A percentile compares a stretch with the other conserved stretches of the same genome.
Evolutionary conservation across 2,329 filamentous ascomycete species (phyloP).

Genomic region (Ceratocystis cacaofunesta): DNA sequence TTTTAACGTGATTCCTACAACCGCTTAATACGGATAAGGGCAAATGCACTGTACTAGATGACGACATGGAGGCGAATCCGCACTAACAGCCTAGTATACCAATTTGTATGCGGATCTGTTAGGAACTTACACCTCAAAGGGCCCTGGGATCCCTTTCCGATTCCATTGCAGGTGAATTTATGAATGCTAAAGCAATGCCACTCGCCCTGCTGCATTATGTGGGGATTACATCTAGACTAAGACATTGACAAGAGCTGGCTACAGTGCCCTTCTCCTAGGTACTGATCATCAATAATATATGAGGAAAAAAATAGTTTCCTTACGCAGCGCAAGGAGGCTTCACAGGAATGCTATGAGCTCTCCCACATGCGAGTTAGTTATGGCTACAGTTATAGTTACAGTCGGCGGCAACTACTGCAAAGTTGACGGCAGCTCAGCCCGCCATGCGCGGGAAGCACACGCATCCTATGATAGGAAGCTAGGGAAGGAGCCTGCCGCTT

Average conservation of each 20-base stretch:
- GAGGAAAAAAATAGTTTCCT: background rate
- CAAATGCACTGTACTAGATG: background rate
- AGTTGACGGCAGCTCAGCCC: too few species aligned
- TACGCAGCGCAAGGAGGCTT: background rate
- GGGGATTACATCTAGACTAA: background rate
- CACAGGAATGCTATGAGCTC: background rate
- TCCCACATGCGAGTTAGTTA: background rate
- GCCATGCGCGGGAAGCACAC: background rate
- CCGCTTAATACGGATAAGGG: background rate
- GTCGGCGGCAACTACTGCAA: too few species aligned
- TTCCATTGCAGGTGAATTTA: background rate
- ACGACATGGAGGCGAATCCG: background rate
- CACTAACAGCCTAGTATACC: background rate
- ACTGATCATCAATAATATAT: background rate
- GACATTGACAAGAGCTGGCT: background rate
- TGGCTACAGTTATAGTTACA: too few species aligned
- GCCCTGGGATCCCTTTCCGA: background rate
- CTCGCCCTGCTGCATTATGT: background rate
- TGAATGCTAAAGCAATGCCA: background rate
- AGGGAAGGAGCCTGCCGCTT: background rate
- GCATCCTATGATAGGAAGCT: background rate
- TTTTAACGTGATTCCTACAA: background rate
- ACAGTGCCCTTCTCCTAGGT: background rate
- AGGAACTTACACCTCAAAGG: background rate
- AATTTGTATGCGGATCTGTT: background rate